Evolutionary conservation across 495 filamentous ascomycete species (phyloP).

Genomic region (Aspergillus baeticus): DNA sequence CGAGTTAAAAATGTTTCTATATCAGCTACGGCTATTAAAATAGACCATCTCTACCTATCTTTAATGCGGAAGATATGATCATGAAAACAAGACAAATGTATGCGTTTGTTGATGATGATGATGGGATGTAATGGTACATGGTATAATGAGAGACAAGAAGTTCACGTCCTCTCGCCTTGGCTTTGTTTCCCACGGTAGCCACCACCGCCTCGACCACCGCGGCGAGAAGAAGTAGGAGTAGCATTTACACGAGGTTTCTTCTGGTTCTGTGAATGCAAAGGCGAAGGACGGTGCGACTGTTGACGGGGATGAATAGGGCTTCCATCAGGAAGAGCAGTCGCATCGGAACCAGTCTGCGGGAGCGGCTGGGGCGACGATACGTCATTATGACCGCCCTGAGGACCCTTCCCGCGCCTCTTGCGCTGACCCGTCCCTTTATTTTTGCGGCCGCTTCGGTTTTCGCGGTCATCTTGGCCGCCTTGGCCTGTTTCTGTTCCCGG

Average conservation of each 20-base stretch:
- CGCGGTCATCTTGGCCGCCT: conserved; percentile 15
- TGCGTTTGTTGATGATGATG: too few species aligned
- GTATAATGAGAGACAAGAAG: not conserved
- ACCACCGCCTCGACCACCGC: conserved; percentile 19
- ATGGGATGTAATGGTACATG: too few species aligned
- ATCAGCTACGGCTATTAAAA: too few species aligned
- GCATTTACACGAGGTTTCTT: conserved; percentile 8
- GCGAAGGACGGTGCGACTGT: conserved; percentile 6
- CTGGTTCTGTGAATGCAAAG: not conserved
- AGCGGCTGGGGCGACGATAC: conserved; percentile 4
- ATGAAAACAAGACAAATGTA: too few species aligned
- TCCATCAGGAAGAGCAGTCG: not conserved
- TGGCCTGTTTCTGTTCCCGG: conserved; percentile 2
- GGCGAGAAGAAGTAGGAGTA: conserved; percentile 3
- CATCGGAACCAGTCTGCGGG: conserved; percentile 7
- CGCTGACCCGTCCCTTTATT: conserved; percentile 21
- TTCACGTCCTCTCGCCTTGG: not conserved
- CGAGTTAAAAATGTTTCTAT: too few species aligned
- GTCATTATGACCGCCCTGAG: not conserved
- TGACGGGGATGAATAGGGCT: conserved; percentile 5
- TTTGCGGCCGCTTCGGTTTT: conserved; percentile 29
- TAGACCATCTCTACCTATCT: too few species aligned
- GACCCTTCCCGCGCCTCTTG: conserved; percentile 30
- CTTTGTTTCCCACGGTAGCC: conserved; percentile 11
- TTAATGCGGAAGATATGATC: too few species aligned